Evolutionary conservation across 805 yeast genomes (phyloP).

Genomic region (Candida parachauliodes): DNA sequence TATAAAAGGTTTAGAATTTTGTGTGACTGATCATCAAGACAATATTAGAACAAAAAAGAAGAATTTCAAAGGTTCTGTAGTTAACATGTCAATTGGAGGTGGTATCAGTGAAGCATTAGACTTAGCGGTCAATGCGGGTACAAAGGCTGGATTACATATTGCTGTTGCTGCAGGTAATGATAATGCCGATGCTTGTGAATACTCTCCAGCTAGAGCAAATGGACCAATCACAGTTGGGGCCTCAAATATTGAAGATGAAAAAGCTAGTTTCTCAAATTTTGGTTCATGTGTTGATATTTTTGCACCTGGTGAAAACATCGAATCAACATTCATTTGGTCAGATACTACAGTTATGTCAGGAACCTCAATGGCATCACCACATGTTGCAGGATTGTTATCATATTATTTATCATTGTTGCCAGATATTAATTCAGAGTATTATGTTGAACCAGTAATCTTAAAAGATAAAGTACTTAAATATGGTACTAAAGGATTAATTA

Average conservation of each 20-base stretch:
- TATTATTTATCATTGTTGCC: constrained; percentile 58
- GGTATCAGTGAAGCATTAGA: constrained; percentile 55
- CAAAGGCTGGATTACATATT: constrained; percentile 52
- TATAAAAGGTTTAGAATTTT: constrained; percentile 39
- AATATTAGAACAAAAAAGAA: constrained; percentile 21
- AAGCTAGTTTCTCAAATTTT: constrained; percentile 52
- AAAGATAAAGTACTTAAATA: constrained; percentile 50
- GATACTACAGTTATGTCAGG: constrained; percentile 56
- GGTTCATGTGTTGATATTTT: constrained; percentile 52
- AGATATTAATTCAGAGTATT: constrained; percentile 46
- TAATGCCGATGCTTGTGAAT: constrained; percentile 55
- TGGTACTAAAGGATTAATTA: constrained; percentile 47
- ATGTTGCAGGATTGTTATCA: constrained; percentile 52
- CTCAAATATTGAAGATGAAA: constrained; percentile 39
- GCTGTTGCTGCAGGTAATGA: constrained; percentile 67
- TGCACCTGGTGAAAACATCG: constrained; percentile 55
- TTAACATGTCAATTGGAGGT: constrained; percentile 63
- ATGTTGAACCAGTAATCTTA: constrained; percentile 49
- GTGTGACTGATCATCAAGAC: constrained; percentile 32
- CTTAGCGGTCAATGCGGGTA: constrained; percentile 57
- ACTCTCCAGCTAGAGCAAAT: constrained; percentile 60
- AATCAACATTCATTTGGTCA: constrained; percentile 54
- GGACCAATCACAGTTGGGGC: constrained; percentile 54
- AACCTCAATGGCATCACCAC: constrained; percentile 65
- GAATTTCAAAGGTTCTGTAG: constrained; percentile 58